Base-by-base conservation (phyloP, 768 basidiomycete genomes). In the Piloderma croceum region DNA sequence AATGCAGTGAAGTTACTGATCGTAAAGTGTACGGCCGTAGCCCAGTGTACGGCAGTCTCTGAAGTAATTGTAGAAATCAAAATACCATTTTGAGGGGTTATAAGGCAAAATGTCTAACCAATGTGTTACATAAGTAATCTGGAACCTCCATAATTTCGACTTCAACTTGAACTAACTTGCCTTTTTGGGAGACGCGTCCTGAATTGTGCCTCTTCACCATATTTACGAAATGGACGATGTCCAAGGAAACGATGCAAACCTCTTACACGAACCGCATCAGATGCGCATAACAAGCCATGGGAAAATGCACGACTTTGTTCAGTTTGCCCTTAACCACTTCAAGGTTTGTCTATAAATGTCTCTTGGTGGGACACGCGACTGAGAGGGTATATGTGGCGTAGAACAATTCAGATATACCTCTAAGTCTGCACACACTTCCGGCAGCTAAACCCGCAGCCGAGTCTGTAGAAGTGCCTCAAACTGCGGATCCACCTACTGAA, bases 341-440 rank as follows among this genome's bases (percentile, higher is more conserved):
- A 57, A 80, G 60, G 80, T 76, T 34, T 36, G 67, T 60, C 25
- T 3, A 21, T n/a, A 27, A n/a, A n/a, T n/a, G n/a, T n/a, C n/a
- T n/a, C n/a, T n/a, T n/a, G n/a, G n/a, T n/a, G n/a, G n/a, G n/a
- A n/a, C n/a, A n/a, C 22, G 39, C 24, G 36, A 34, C 12, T 36
- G 23, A 35, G 47, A 10, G 19, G 24, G 19, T 31, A 23, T 25
- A 24, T 27, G 40, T 36, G 19, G 35, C 21, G 17, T 47, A 81
- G 78, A 64, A 68, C 46, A 63, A 76, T 39, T 70, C 71, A 39
- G 57, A 65, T 18, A 63, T 57, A 40, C 69, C 76, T 1, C 51
- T 84, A 18, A 65, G 74, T 3, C 59, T 85, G 12, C 81, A 84
- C 50, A 83, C 82, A 0, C 60, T 79, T 3, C 81, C 81, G 3